phyloP scores from a whole-genome alignment of 2,329 filamentous ascomycete species.

The Claviceps africana region DNA sequence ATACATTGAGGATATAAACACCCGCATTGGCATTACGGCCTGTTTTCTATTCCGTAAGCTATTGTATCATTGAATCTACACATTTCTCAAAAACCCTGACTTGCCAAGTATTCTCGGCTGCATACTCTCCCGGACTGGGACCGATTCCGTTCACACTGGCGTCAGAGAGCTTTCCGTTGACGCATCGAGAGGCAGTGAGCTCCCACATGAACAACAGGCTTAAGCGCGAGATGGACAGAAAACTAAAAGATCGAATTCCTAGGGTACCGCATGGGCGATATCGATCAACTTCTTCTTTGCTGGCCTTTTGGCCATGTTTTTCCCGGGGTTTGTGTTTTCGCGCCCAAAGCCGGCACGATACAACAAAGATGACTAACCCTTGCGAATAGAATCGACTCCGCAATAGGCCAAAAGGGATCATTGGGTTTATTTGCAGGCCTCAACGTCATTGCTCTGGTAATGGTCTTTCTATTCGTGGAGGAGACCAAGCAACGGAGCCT shows the following conservation, averaged over 20 bases:
- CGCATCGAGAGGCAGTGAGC: constrained; percentile 30
- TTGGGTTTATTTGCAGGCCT: constrained; percentile 32
- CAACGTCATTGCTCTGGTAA: constrained; percentile 30
- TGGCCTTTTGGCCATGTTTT: constrained; percentile 30
- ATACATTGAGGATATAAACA: constrained; percentile 9
- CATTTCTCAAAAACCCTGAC: background rate
- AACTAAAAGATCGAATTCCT: background rate
- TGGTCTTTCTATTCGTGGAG: constrained; percentile 30
- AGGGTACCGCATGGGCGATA: constrained; percentile 33
- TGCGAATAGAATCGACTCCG: constrained; percentile 10
- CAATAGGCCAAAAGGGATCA: constrained; percentile 18
- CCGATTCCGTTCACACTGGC: constrained; percentile 37
- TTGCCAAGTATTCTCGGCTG: constrained; percentile 23
- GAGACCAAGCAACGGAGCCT: constrained; percentile 27
- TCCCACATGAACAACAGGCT: background rate
- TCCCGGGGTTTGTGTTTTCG: constrained; percentile 14
- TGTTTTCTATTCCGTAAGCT: constrained; percentile 22
- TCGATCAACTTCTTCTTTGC: constrained; percentile 33
- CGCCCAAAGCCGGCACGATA: background rate
- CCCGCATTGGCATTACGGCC: constrained; percentile 18
- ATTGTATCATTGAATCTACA: background rate
- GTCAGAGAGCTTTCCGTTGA: constrained; percentile 35
- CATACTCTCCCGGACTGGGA: constrained; percentile 27
- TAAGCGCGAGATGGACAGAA: background rate
- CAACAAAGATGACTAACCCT: background rate